phyloP scores from a whole-genome alignment of 129 eudicot genomes.

The Tanacetum coccineum region DNA sequence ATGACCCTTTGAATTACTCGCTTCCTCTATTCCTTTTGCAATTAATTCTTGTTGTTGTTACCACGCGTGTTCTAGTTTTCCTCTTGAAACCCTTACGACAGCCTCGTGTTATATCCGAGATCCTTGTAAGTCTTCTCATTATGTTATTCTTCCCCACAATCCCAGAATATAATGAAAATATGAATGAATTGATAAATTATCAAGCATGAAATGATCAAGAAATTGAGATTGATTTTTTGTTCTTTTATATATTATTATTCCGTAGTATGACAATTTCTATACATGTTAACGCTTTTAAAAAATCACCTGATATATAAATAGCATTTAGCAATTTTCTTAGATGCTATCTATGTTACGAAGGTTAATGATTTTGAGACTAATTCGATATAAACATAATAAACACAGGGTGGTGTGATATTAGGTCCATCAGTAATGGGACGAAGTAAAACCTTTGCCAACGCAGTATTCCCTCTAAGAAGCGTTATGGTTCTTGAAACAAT shows the following conservation, averaged over 20 bases:
- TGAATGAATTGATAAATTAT: not conserved
- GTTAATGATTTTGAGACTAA: not conserved
- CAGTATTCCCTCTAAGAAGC: conserved; percentile 70
- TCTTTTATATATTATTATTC: not conserved
- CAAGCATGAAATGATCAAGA: not conserved
- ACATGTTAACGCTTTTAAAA: no score
- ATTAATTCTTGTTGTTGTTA: conserved; percentile 53
- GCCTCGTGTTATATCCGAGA: conserved; percentile 94
- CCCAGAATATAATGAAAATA: no score
- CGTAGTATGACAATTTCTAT: no score
- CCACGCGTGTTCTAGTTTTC: conserved; percentile 59
- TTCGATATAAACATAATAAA: not conserved
- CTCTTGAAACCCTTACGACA: conserved; percentile 87
- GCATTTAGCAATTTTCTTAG: no score
- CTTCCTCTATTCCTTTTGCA: conserved; percentile 81
- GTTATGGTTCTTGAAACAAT: conserved; percentile 80
- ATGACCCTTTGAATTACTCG: conserved; percentile 77
- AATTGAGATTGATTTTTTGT: not conserved
- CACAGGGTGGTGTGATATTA: conserved; percentile 77
- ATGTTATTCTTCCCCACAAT: not conserved
- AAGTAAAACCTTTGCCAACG: conserved; percentile 37
- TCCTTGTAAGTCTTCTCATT: conserved; percentile 49
- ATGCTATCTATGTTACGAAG: no score
- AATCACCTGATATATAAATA: no score
- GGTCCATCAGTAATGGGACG: conserved; percentile 94